Evolutionary conservation across 2,329 filamentous ascomycete species (phyloP).

Genomic region (Elsinoe arachidis): DNA sequence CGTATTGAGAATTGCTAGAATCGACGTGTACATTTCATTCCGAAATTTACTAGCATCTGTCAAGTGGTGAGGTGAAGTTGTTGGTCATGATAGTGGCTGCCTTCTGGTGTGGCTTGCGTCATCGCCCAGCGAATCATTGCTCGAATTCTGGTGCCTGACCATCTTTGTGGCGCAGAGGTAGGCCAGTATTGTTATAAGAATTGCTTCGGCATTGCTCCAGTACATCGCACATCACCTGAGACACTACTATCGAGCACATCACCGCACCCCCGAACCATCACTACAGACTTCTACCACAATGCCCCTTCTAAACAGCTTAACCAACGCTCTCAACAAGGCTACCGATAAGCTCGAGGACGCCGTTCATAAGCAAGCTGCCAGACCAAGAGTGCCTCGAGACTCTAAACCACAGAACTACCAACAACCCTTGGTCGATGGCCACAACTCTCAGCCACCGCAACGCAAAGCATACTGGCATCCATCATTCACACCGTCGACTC

Average conservation of each 20-base stretch:
- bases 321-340: constrained; percentile 7
- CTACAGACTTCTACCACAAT: neutral
- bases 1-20: too few relatives aligned
- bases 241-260: neutral
- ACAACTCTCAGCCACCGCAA: constrained; percentile 13
- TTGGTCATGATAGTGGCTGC: neutral
- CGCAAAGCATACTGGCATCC: constrained; percentile 45
- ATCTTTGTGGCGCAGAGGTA: constrained; percentile 5
- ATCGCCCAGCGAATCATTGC: neutral
- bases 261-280: neutral
- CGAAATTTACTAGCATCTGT: too few relatives aligned
- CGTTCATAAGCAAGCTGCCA: constrained; percentile 3
- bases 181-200: neutral
- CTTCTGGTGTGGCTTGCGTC: neutral
- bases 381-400: neutral
- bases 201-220: neutral
- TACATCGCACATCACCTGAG: neutral
- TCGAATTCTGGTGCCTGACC: constrained; percentile 10
- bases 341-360: constrained; percentile 8
- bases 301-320: neutral
- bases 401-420: constrained; percentile 4
- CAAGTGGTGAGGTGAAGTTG: neutral
- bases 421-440: neutral
- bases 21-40: too few relatives aligned
- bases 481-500: constrained; percentile 38